Evolutionary conservation across 2,329 filamentous ascomycete species (phyloP), one percentile per base, ranked within the genome.

Genomic region (Verticillium zaregamsianum): DNA sequence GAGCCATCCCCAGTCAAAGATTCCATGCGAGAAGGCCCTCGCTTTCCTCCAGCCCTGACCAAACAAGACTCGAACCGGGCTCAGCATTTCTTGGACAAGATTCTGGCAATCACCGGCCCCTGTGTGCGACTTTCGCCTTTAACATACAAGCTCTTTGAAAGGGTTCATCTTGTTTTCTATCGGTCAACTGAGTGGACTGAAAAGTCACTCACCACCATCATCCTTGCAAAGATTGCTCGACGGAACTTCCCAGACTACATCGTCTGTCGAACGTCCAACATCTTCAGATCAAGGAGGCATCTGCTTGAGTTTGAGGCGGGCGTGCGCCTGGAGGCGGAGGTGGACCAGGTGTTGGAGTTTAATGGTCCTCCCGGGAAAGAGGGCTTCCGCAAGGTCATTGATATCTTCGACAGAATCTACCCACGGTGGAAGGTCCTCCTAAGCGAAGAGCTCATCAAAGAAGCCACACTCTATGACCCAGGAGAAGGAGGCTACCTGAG

Each of bases 101-200:
- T 97, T 52, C 76, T 93, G 67, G 82, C 83, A 33, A 87, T 88
- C 62, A 90, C 91, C 0, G 95, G 95, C 0, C 87, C 92, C 15
- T 97, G 93, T 66, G 89, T 98, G 64, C 84, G 94, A 40, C 84
- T 99, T 14, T 92, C 92, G 0, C 76, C 89, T 0, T 77, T 85
- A 0, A 83, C 89, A 0, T 84, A 93, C 65, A 92, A 88, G 69
- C 83, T 99, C 0, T 99, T 99, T 69, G 93, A 97, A 73, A 86
- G 95, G 31, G 93, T 98, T 0, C 95, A 98, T 76, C 79, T 99
- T 2, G 93, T 99, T 32, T 99, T 97, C 73, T 98, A 98, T 74
- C 85, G 94, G 62, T 97, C 93, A 11, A 96, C 92, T 0, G 91
- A 97, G 72, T 99, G 95, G 95, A 96, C 93, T 0, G 94, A 98